These are phyloP conservation scores for Oxytropis ochrocephala DNA, from an alignment of 306 rosid genomes.

Conservation along the genomic window DNA sequence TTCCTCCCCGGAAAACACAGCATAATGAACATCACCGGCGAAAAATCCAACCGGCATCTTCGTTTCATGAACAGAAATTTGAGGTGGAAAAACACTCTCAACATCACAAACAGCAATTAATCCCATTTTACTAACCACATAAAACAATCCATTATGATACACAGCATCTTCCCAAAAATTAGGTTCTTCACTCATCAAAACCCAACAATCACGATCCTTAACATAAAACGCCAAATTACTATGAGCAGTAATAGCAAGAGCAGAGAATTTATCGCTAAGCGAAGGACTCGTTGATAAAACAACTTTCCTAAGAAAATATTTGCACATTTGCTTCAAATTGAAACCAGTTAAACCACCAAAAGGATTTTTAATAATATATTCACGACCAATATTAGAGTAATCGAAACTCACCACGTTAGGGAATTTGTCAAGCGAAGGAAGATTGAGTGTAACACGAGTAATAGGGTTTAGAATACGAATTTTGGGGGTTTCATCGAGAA, in stretches of 20 bases:
- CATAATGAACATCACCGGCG: slow-evolving; percentile 44
- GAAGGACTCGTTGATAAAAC: slow-evolving; percentile 46
- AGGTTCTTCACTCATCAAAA: slow-evolving; percentile 23
- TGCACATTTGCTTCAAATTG: slow-evolving; percentile 48
- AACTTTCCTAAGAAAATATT: slow-evolving; percentile 45
- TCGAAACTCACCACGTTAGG: slow-evolving; percentile 53
- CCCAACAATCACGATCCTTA: slow-evolving; percentile 42
- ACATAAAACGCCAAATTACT: slow-evolving; percentile 38
- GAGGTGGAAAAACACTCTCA: slow-evolving; percentile 1
- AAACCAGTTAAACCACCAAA: slow-evolving; percentile 19
- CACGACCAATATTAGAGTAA: slow-evolving; percentile 50
- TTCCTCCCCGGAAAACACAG: slow-evolving; percentile 42
- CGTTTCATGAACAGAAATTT: slow-evolving; percentile 22
- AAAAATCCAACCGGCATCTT: neutral
- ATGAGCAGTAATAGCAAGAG: slow-evolving; percentile 48
- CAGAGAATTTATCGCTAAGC: slow-evolving; percentile 13
- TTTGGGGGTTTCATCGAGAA: slow-evolving; percentile 48
- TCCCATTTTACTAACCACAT: slow-evolving; percentile 54
- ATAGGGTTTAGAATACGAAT: slow-evolving; percentile 53
- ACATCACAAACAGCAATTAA: slow-evolving; percentile 43
- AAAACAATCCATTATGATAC: slow-evolving; percentile 32
- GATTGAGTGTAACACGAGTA: slow-evolving; percentile 33
- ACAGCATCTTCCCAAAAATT: slow-evolving; percentile 50
- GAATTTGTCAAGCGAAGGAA: slow-evolving; percentile 58
- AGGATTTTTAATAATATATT: slow-evolving; percentile 31